Conservation (phyloP, 75 land plant species). For the Sequoia sempervirens region DNA sequence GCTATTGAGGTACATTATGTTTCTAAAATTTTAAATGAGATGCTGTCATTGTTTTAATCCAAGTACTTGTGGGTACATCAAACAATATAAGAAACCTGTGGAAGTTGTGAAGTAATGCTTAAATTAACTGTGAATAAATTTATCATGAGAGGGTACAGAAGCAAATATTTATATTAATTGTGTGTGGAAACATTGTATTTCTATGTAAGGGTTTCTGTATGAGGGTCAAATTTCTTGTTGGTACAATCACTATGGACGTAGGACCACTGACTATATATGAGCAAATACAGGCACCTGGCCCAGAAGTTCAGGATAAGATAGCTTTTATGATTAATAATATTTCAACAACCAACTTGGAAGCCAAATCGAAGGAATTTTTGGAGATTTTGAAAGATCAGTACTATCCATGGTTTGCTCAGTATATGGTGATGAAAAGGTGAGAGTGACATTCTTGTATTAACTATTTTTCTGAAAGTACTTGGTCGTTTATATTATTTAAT, state of each 20-base stretch:
- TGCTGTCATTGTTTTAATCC: not conserved
- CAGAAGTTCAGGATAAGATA: conserved; percentile 87
- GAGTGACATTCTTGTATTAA: not conserved
- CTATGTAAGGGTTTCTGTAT: not conserved
- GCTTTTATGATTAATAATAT: conserved; percentile 88
- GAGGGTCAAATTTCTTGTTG: not conserved
- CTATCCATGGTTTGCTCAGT: conserved; percentile 97
- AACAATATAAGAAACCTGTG: not conserved
- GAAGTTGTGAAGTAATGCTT: not conserved
- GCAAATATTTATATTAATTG: no score
- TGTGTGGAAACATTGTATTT: not conserved
- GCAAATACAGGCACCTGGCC: conserved; percentile 62
- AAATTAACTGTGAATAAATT: no score
- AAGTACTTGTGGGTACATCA: not conserved
- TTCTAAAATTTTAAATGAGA: not conserved
- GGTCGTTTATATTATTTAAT: not conserved
- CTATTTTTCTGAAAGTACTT: not conserved
- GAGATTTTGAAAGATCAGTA: conserved; percentile 82
- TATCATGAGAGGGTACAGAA: no score
- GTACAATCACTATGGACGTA: not conserved
- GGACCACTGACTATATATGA: not conserved
- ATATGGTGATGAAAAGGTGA: conserved; percentile 99
- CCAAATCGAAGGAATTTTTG: conserved; percentile 86
- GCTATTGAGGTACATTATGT: conserved; percentile 64
- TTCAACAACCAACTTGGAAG: conserved; percentile 67